Evolutionary conservation across 805 yeast genomes (phyloP), one percentile per base, ranked within the genome.

Genomic region (Sugiyamaella qingdaonensis): DNA sequence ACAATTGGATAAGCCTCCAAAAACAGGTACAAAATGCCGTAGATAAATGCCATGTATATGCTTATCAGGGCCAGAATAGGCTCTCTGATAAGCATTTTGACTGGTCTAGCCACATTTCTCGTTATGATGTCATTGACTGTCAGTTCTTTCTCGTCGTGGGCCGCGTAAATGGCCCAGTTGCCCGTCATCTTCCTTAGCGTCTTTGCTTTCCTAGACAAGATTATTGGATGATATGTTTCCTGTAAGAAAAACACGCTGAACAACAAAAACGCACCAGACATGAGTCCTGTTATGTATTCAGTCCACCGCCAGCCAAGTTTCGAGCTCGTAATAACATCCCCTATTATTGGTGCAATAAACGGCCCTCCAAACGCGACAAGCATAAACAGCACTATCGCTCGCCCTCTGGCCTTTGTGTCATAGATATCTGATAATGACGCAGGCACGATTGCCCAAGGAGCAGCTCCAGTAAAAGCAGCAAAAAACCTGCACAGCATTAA

Each of bases 341-440:
- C 88, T 46, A 80, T 79, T 54, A 90, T 81, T 14, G 97, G 97
- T 0, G 92, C 92, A 35, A 85, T 52, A 73, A 88, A 76, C 18
- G 97, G 97, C 54, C 95, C 94, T 35, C 77, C 74, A 59, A 87
- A 86, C 34, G 88, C 88, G 45, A 84, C 81, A 72, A 86, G 76
- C 1, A 88, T 75, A 62, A 89, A 90, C 14, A 85, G 58, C 9
- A 84, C 74, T 61, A 88, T 75, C 31, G 96, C 95, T 48, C 76
- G 78, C 61, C 97, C 97, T 70, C 97, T 80, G 21, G 75, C 65
- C 35, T 67, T 67, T 54, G 82, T 81, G 58, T 78, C 79, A 65
- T 82, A 88, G 76, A 88, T 76, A 68, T 90, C 97, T 7, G 95
- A 86, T 73, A 88, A 84, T 0, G 85, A 78, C 47, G 96, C 96